Base-by-base conservation (phyloP, 169 alveolate genomes). In the Plasmodium chabaudi region DNA sequence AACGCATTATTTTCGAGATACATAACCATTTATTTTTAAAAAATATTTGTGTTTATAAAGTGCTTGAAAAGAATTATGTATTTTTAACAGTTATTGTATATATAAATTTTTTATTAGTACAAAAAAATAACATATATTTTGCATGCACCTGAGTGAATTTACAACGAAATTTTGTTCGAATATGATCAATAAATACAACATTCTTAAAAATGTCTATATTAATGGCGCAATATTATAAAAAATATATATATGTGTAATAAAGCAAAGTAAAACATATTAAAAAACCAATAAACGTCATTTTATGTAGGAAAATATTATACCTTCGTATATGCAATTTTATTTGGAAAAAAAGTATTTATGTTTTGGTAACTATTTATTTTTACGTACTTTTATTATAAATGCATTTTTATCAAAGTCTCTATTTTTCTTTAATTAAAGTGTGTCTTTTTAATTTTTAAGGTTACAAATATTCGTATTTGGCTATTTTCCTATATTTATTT, bases 141-240 rank as follows among this genome's bases (percentile, higher is more conserved):
- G 72, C 72, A 63, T 63, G 72, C 72, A 63, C 53, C 39, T 63
- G 72, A 63, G 72, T 21, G 72, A 27, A 13, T 25, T 63, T 63
- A 63, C n/a, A 15, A 10, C 51, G 39, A 53, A 27, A 63, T 17
- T 25, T 63, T 9, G 51, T 9, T 27, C n/a, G 39, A 63, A 63
- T 15, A 27, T 9, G 23, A 63, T n/a, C 55, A 27, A 63, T 12
- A 63, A 63, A 12, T 63, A 34, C 13, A 12, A 19, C 39, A 2
- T 23, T 7, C 12, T 23, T 27, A 51, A 6, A 63, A 63, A 63
- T 9, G 39, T 12, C 10, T 34, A 34, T 34, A 63, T 63, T 0
- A 63, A 63, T 5, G 72, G n/a, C 39, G 51, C 15, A 63, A 63
- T 27, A 34, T 13, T 10, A 9, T 27, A 63, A 63, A 63, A 27